These are phyloP conservation scores for Aspergillus costaricaensis DNA, from an alignment of 2,329 filamentous ascomycete genomes.

Conservation along the genomic window DNA sequence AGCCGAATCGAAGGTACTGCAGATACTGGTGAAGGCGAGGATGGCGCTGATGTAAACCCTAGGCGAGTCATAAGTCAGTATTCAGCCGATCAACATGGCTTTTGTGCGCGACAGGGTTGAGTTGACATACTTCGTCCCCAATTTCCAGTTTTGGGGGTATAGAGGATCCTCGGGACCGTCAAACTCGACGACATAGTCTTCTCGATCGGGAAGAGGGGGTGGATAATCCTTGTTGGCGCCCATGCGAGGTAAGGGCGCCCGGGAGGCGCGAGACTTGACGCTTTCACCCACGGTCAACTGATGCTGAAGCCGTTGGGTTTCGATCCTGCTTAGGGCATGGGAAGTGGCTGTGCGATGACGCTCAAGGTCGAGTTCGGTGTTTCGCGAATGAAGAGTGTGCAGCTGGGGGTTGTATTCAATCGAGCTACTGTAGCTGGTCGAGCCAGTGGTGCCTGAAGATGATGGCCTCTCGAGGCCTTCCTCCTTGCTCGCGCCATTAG, in stretches of 20 bases:
- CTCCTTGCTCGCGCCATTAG: neutral
- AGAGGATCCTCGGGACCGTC: constrained; percentile 53
- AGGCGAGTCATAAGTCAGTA: neutral
- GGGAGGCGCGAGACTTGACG: constrained; percentile 27
- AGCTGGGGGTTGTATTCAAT: constrained; percentile 30
- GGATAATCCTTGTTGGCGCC: constrained; percentile 53
- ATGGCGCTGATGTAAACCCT: constrained; percentile 27
- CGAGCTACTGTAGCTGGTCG: constrained; percentile 29
- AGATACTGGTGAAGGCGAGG: constrained; percentile 22
- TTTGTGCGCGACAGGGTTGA: neutral
- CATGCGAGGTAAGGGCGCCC: constrained; percentile 27
- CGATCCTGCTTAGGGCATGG: constrained; percentile 31
- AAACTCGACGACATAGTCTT: constrained; percentile 59
- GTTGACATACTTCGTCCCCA: constrained; percentile 47
- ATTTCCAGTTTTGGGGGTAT: constrained; percentile 56
- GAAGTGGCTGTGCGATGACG: constrained; percentile 28
- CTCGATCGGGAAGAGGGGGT: constrained; percentile 51
- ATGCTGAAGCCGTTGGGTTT: constrained; percentile 42
- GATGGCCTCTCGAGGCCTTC: constrained; percentile 1
- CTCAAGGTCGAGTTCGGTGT: constrained; percentile 34
- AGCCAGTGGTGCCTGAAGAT: constrained; percentile 10
- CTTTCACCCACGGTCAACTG: constrained; percentile 37
- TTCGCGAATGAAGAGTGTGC: constrained; percentile 32
- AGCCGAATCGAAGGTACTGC: constrained; percentile 54
- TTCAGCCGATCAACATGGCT: neutral